These are phyloP conservation scores for Mrakia blollopis DNA, from an alignment of 768 basidiomycete genomes.

Conservation along the genomic window DNA sequence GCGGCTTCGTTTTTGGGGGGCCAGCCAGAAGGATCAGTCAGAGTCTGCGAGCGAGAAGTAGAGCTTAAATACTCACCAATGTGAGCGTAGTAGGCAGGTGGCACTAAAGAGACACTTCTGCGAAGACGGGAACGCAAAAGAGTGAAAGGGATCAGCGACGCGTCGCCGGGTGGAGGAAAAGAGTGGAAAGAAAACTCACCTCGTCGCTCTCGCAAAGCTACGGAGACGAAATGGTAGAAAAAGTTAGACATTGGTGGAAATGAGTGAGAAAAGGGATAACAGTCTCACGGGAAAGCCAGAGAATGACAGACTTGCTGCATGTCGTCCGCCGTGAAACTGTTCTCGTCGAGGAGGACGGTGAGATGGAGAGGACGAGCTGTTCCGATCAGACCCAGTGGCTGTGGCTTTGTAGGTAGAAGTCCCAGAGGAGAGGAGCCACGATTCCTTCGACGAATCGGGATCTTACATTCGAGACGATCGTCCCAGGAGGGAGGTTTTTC, in stretches of 20 bases:
- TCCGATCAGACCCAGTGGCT: neutral
- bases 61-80: neutral
- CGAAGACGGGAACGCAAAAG: neutral
- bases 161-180: too few relatives aligned
- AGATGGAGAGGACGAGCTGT: constrained; percentile 20
- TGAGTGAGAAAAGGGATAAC: too few relatives aligned
- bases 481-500: neutral
- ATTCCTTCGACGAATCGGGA: neutral
- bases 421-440: constrained; percentile 8
- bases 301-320: constrained; percentile 1
- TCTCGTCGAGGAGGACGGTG: constrained; percentile 17
- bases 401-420: constrained; percentile 24
- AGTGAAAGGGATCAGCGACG: neutral
- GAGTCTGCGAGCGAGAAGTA: neutral
- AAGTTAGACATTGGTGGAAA: too few relatives aligned
- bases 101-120: neutral
- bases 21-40: neutral
- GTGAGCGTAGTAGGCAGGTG: neutral
- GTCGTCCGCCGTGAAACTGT: constrained; percentile 21
- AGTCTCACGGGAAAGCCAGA: neutral
- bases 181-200: neutral
- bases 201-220: neutral
- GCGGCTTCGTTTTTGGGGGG: too few relatives aligned
- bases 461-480: neutral
- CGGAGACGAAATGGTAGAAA: too few relatives aligned